Evolutionary conservation across 768 basidiomycete species (phyloP).

Genomic region (Suillus subluteus): DNA sequence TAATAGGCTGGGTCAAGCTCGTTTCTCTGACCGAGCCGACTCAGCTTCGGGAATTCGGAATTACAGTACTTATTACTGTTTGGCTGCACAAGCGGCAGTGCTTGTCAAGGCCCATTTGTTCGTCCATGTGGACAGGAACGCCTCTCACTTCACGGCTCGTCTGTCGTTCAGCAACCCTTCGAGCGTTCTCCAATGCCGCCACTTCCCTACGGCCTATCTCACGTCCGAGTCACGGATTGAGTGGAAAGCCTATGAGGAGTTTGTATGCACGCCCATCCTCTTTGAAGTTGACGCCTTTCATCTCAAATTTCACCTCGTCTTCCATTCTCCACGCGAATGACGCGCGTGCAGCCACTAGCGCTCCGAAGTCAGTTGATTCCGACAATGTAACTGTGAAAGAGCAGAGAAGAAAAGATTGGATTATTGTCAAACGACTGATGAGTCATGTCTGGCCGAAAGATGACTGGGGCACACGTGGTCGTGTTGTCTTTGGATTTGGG

Average conservation of each 20-base stretch:
- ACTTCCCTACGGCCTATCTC: conserved; percentile 2
- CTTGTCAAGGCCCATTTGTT: conserved; percentile 2
- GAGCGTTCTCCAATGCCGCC: conserved; percentile 13
- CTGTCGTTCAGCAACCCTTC: conserved; percentile 27
- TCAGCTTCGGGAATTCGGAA: not conserved
- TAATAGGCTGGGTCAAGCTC: too few species aligned
- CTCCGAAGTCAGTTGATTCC: conserved; percentile 12
- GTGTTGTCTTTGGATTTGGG: conserved; percentile 82
- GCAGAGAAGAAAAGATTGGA: conserved; percentile 83
- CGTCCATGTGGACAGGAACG: conserved; percentile 27
- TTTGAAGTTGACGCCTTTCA: conserved; percentile 3
- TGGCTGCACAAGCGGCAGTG: not conserved
- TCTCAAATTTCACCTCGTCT: conserved; percentile 24
- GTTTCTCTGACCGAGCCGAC: not conserved
- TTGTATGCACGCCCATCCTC: conserved; percentile 15
- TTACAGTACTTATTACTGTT: not conserved
- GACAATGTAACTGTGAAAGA: conserved; percentile 34
- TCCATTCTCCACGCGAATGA: conserved; percentile 11
- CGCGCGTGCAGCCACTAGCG: conserved; percentile 4
- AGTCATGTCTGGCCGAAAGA: conserved; percentile 91
- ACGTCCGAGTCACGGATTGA: not conserved
- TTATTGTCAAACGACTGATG: conserved; percentile 79
- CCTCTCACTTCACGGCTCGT: conserved; percentile 15
- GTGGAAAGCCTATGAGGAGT: conserved; percentile 5
- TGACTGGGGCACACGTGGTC: conserved; percentile 79